phyloP scores from a whole-genome alignment of 768 basidiomycete species.

The Tulasnella sp. region DNA sequence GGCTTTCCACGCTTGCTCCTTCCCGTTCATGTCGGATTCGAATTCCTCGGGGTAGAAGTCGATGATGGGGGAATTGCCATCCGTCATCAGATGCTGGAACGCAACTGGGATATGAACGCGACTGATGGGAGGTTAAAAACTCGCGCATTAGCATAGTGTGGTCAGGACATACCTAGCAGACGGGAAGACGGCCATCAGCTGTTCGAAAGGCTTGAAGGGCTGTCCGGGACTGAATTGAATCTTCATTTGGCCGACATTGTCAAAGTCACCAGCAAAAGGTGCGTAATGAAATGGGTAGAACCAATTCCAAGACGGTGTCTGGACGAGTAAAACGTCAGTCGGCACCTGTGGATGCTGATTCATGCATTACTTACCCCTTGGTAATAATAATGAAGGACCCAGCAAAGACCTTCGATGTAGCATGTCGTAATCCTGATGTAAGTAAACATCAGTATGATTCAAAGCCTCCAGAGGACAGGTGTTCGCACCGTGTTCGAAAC shows the following conservation, averaged over 20 bases:
- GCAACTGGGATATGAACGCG: conserved; percentile 75
- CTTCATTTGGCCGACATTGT: conserved; percentile 61
- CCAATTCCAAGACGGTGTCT: conserved; percentile 97
- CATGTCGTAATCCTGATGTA: conserved; percentile 52
- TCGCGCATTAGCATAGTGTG: neutral
- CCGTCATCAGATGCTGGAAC: conserved; percentile 81
- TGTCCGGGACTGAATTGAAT: conserved; percentile 67
- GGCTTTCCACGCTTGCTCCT: conserved; percentile 99
- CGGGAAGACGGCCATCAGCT: conserved; percentile 97
- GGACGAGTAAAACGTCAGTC: neutral
- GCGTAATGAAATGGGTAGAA: conserved; percentile 98
- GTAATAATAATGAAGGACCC: conserved; percentile 97
- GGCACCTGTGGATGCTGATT: conserved; percentile 17
- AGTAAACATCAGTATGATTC: neutral
- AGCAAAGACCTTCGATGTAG: conserved; percentile 91
- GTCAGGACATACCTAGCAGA: conserved; percentile 57
- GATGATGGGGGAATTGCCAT: conserved; percentile 78
- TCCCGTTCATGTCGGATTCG: conserved; percentile 98
- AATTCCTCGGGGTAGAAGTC: conserved; percentile 92
- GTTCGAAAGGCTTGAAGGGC: conserved; percentile 95
- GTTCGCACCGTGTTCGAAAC: conserved; percentile 57
- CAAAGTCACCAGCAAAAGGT: conserved; percentile 92
- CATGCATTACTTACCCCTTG: conserved; percentile 61
- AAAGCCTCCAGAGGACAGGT: neutral
- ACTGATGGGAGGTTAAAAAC: conserved; percentile 31